Conservation (phyloP, 805 yeast species). For the Maudiozyma turicensis region DNA sequence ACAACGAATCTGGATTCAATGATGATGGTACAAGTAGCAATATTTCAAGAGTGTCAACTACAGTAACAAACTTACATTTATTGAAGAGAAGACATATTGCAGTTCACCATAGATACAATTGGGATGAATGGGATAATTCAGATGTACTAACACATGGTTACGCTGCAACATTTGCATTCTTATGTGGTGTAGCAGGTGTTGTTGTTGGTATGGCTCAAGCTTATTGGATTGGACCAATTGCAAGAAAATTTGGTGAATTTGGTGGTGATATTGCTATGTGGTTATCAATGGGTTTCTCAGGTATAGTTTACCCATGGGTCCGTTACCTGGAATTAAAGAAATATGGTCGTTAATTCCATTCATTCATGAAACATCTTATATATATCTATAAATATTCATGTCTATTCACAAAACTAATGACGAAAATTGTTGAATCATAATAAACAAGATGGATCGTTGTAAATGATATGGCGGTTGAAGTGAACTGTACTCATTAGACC, state of each 20-base stretch:
- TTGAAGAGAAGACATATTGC: conserved; percentile 12
- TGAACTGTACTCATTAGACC: too few relatives aligned
- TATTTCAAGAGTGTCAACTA: neutral
- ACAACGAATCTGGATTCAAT: neutral
- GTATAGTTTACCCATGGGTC: conserved; percentile 50
- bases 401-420: neutral
- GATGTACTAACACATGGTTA: conserved; percentile 53
- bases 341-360: conserved; percentile 34
- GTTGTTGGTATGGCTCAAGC: conserved; percentile 84
- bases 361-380: neutral
- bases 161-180: conserved; percentile 60
- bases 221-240: conserved; percentile 73
- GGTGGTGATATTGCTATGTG: conserved; percentile 84
- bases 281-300: conserved; percentile 63
- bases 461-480: too few relatives aligned
- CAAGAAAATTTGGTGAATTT: conserved; percentile 48
- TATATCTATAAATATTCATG: neutral
- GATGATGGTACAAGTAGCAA: neutral
- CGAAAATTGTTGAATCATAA: too few relatives aligned
- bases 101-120: conserved; percentile 47
- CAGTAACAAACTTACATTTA: conserved; percentile 9
- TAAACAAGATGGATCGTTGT: too few relatives aligned
- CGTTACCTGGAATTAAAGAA: conserved; percentile 55
- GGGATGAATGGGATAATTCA: conserved; percentile 63
- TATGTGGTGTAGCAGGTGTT: conserved; percentile 70